Base-by-base conservation (phyloP, 345 rosid species). In the Salix brachista region DNA sequence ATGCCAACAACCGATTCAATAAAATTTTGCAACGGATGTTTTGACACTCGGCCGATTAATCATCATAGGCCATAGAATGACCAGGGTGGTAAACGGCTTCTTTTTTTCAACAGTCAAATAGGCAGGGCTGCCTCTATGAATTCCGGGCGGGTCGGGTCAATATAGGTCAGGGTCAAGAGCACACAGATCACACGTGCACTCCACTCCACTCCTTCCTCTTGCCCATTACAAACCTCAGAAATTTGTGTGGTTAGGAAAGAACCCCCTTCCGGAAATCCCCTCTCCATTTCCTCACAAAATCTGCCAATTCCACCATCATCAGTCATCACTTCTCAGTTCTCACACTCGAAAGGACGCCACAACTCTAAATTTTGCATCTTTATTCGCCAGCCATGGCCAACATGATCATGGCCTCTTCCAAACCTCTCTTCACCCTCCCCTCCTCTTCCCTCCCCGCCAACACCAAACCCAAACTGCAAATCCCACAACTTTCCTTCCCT, bases 381-480 rank as follows among this genome's bases (percentile, higher is more conserved):
- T 30, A 10, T 26, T 50, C 8, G 28, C 19, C 73, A 54, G 83
- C 88, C 80, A 93, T 93, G 97, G 94, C 96, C 78, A 87, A 79
- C 83, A 71, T 92, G 85, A 89, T 96, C 70, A 86, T 92, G 93
- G 96, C 97, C 50, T 85, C 94, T 74, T 84, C 80, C 77, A 84
- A 83, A 80, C 82, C 86, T 69, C 82, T 77, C 10, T 46, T 83
- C 76, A n/a, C 83, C n/a, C 21, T 66, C 28, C 19, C 84, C 41
- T 67, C 85, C 52, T 6, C 78, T 19, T 36, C 72, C 32, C 76
- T 82, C 81, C 80, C 86, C 69, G 39, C 81, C 70, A 50, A 79
- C 64, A 75, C 70, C 82, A 83, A 82, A 58, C 85, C 77, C 87
- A 85, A 62, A 65, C 56, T 77, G 79, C 86, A 81, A 39, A 65